Evolutionary conservation across 2,329 filamentous ascomycete genomes (phyloP).

Genomic region (Aspergillus felis): DNA sequence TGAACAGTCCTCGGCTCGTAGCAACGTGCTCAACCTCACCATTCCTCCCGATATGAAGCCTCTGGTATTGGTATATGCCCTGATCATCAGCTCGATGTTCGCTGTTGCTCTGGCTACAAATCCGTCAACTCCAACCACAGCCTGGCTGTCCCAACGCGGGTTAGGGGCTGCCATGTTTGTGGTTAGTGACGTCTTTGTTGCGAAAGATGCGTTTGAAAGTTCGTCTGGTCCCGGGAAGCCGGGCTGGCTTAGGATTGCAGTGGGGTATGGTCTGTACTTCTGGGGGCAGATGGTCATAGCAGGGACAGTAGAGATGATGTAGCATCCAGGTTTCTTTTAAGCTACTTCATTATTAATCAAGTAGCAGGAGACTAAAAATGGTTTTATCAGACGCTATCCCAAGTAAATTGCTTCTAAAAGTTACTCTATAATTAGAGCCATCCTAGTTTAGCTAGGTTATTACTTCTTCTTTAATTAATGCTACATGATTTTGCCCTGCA

Average conservation of each 20-base stretch:
- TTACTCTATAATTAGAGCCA: neutral
- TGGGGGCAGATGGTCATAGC: conserved; percentile 28
- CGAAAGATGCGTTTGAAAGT: conserved; percentile 26
- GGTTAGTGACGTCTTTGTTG: conserved; percentile 28
- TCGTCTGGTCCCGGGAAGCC: conserved; percentile 4
- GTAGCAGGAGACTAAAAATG: neutral
- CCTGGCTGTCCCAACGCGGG: conserved; percentile 17
- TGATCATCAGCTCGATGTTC: conserved; percentile 26
- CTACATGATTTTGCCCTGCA: neutral
- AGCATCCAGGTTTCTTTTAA: neutral
- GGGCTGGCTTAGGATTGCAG: conserved; percentile 12
- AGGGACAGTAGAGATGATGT: neutral
- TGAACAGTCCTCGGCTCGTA: conserved; percentile 2
- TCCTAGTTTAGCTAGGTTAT: neutral
- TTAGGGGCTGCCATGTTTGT: conserved; percentile 30
- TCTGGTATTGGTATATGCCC: conserved; percentile 21
- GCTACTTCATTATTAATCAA: neutral
- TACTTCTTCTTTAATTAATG: neutral
- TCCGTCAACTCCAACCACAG: neutral
- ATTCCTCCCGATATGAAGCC: conserved; percentile 23
- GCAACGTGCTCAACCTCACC: conserved; percentile 21
- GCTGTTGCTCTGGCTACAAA: conserved; percentile 21
- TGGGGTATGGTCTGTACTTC: conserved; percentile 25
- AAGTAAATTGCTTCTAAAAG: neutral
- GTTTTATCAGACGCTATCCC: neutral